These are phyloP conservation scores for Coemansia sp. DNA, from an alignment of 192 early-diverging fungal species.

Conservation along the genomic window DNA sequence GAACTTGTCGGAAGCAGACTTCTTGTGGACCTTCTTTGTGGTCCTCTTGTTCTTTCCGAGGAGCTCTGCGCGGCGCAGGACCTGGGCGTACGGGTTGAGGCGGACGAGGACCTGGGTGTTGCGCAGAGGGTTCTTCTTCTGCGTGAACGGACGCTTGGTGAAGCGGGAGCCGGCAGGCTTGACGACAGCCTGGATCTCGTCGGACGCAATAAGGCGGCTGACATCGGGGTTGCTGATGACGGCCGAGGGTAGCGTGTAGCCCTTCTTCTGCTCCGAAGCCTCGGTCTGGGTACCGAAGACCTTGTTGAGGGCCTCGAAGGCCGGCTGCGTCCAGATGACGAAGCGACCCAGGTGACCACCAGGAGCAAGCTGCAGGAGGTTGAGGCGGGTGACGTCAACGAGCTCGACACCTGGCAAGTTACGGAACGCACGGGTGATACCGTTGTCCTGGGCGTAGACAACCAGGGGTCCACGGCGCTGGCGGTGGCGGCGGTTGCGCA, in stretches of 20 bases:
- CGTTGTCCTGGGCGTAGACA: conserved; percentile 92
- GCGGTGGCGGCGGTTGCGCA: conserved; percentile 93
- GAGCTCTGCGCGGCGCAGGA: conserved; percentile 77
- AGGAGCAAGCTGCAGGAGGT: conserved; percentile 97
- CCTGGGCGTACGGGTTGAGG: conserved; percentile 96
- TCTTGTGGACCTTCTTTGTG: conserved; percentile 61
- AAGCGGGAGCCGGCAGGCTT: conserved; percentile 75
- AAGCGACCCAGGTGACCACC: conserved; percentile 99
- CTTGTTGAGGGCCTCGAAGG: conserved; percentile 88
- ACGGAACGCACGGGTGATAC: conserved; percentile 93
- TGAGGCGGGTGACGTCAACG: conserved; percentile 84
- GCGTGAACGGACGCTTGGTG: conserved; percentile 90
- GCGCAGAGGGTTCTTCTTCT: conserved; percentile 98
- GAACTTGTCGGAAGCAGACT: conserved; percentile 52
- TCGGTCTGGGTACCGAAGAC: conserved; percentile 88
- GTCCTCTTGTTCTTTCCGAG: conserved; percentile 59
- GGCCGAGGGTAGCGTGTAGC: conserved; percentile 82
- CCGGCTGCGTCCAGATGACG: conserved; percentile 96
- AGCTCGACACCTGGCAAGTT: conserved; percentile 98
- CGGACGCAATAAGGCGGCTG: conserved; percentile 92
- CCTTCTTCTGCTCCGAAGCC: conserved; percentile 83
- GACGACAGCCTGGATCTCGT: conserved; percentile 94
- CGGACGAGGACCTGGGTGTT: conserved; percentile 89
- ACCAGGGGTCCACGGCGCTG: conserved; percentile 96
- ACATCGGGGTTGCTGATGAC: conserved; percentile 95